Percentiles rank a stretch among this genome's conserved stretches.
phyloP scores from a whole-genome alignment of 192 early-diverging fungal genomes.

The Linnemannia exigua region DNA sequence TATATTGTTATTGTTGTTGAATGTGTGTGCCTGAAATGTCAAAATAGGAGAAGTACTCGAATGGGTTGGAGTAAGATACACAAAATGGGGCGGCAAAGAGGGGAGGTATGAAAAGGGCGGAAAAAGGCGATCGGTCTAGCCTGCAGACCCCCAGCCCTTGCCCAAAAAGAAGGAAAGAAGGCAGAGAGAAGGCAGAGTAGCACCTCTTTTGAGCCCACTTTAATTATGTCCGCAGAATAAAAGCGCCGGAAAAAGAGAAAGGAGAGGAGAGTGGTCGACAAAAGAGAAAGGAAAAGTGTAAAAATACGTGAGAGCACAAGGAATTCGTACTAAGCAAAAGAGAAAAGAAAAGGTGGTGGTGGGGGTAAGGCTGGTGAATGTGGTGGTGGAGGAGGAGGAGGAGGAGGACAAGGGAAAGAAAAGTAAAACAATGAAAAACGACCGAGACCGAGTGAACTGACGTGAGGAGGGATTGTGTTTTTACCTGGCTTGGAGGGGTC shows the following conservation, averaged over 20 bases:
- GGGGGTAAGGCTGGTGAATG: no score
- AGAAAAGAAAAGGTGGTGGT: not conserved
- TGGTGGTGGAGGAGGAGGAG: no score
- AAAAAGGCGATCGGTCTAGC: not conserved
- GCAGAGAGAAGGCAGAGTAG: not conserved
- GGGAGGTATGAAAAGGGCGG: not conserved
- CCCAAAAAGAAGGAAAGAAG: not conserved
- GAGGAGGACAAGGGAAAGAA: not conserved
- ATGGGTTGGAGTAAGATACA: not conserved
- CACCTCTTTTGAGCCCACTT: not conserved
- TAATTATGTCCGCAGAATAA: not conserved
- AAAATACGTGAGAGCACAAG: not conserved
- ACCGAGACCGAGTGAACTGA: not conserved
- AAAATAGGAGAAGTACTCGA: not conserved
- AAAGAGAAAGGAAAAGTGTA: not conserved
- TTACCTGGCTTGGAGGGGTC: conserved; percentile 41
- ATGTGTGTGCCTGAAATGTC: not conserved
- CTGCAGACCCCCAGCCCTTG: no score
- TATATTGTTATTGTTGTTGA: not conserved
- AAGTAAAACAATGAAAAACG: no score
- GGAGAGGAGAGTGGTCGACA: not conserved
- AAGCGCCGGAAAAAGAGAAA: not conserved
- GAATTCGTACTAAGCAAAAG: not conserved
- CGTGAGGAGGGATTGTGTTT: not conserved
- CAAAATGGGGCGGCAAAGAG: not conserved